Evolutionary conservation across 352 stramenopile genomes (phyloP), one percentile per base, ranked within the genome.

Genomic region (Pythium periplocum): DNA sequence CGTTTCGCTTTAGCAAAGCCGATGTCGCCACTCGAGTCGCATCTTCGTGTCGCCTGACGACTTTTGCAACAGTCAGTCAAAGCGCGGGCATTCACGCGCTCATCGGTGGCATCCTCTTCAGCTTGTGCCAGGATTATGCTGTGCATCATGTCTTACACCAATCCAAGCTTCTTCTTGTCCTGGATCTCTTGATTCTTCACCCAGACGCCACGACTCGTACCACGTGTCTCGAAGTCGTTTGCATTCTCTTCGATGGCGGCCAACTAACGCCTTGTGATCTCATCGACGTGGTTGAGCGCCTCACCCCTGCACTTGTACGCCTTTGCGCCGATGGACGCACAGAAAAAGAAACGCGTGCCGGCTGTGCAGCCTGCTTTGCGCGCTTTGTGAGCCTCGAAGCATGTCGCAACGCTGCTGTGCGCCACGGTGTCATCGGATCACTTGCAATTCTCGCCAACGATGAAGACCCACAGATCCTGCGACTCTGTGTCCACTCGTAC

Each of bases 401-500:
- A 45, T 86, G 75, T 56, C 73, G 75, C 5, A 36, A 73, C 3
- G 48, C 53, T 0, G 81, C 88, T 73, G 71, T 83, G 31, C 52
- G 73, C 35, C 61, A 75, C 26, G 77, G 78, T 4, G 46, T 87
- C 0, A 65, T 87, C 26, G 61, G 64, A 7, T 69, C 75, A 11
- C 66, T 90, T 11, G 64, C 69, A 49, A 53, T 82, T 12, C 61
- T 90, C 5, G 77, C 73, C 11, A 68, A 67, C 12, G 71, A 81
- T 2, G 69, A 86, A 40, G 70, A 79, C 17, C 55, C 71, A 17
- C 61, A 82, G 49, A 83, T 73, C 4, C 61, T 88, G 26, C 71
- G 79, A 6, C 54, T 86, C 4, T 88, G 78, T 37, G 80, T 87
- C 4, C 72, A 78, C 30, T 75, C 80, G 46, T 90, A 88, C 64